Evolutionary conservation across 148 eudicot genomes (phyloP), one percentile per base, ranked within the genome.

Genomic region (Fagopyrum tataricum): DNA sequence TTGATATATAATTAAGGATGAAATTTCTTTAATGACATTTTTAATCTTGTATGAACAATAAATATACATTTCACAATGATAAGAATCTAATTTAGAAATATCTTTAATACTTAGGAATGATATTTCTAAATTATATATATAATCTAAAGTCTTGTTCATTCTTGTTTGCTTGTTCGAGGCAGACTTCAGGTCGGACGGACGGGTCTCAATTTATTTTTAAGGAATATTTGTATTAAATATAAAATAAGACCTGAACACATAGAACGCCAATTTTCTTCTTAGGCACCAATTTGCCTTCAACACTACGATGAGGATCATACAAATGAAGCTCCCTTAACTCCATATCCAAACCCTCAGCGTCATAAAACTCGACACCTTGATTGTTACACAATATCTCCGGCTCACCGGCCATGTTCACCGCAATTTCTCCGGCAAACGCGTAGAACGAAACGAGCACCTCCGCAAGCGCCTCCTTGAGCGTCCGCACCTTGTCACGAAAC

Each of bases 301-400:
- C 75, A 37, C 84, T 78, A 3, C 76, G 77, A 67, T 84, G 82
- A 0, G 89, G 92, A 44, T 87, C 66, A 72, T 86, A 77, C 23
- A 92, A 77, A 56, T 88, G 42, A 42, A 92, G 78, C 17, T 90
- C 81, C 53, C 62, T 46, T 0, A 88, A 78, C 42, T 80, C 78
- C 4, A 80, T 73, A 44, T 88, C 87, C 70, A 41, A 17, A 4
- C 89, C 89, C 70, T 14, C 40, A 0, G 95, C 95, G 39, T 84
- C 85, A 24, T 80, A 24, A 21, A 92, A 89, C 76, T 83, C 91
- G 3, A 90, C 92, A 0, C 97, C 95, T 7, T 81, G 78, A 77
- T 90, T 92, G 80, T 88, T 90, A 77, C 97, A 89, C 4, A 85
- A 82, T 42, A 92, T 70, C 82, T 87, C 92, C 5, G 90, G 91